Evolutionary conservation across 2,329 filamentous ascomycete species (phyloP).

Genomic region (Calonectria hawksworthii): DNA sequence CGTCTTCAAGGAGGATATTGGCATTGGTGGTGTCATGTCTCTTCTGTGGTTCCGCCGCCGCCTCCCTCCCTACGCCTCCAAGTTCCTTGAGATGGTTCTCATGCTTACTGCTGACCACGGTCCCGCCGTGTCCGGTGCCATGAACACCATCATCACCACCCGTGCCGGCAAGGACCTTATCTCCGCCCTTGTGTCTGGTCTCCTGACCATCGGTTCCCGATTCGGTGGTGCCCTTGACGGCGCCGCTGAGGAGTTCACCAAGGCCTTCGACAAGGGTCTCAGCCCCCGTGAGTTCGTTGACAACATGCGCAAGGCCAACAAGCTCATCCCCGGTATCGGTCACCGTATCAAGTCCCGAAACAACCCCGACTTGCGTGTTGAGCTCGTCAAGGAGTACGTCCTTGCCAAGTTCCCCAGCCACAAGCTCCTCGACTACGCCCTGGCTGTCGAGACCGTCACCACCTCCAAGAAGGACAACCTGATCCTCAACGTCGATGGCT

Average conservation of each 20-base stretch:
- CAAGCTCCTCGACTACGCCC: constrained; percentile 98
- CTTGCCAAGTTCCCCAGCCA: constrained; percentile 96
- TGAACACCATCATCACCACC: constrained; percentile 99
- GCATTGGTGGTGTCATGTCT: constrained; percentile 99
- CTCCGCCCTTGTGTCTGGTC: constrained; percentile 93
- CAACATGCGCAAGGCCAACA: constrained; percentile 99
- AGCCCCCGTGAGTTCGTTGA: constrained; percentile 99
- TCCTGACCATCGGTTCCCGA: constrained; percentile 96
- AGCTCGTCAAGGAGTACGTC: constrained; percentile 99
- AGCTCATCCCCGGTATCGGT: constrained; percentile 99
- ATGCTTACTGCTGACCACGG: constrained; percentile 99
- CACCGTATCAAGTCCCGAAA: constrained; percentile 99
- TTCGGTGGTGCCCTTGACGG: constrained; percentile 99
- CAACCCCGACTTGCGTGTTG: constrained; percentile 99
- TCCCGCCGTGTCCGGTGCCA: constrained; percentile 98
- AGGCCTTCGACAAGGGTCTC: constrained; percentile 97
- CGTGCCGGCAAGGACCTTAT: constrained; percentile 99
- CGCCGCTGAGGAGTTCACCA: constrained; percentile 98
- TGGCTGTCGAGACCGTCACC: constrained; percentile 97
- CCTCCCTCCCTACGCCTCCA: constrained; percentile 94
- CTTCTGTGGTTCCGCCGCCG: constrained; percentile 99
- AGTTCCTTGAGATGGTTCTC: constrained; percentile 99
- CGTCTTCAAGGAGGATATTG: constrained; percentile 98
- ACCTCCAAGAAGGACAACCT: constrained; percentile 99
- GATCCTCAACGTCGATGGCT: constrained; percentile 98